phyloP scores from a whole-genome alignment of 768 basidiomycete genomes.

The Auriculariales sp. region DNA sequence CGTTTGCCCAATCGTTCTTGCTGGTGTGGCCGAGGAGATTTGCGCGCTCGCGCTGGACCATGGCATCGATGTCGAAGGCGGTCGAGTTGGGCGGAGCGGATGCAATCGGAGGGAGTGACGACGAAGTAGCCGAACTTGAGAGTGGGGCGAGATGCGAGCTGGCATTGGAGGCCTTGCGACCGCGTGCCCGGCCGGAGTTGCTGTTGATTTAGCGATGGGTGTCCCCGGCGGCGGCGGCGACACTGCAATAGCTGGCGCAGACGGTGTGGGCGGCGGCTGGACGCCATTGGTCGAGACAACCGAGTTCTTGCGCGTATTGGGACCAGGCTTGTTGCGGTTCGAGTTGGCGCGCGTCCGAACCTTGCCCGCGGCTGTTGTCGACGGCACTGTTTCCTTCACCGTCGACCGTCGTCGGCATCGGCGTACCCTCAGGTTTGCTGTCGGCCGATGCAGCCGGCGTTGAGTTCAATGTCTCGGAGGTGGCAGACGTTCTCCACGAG shows the following conservation, averaged over 20 bases:
- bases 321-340: neutral
- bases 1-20: slow-evolving; percentile 62
- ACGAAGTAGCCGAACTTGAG: neutral
- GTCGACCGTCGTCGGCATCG: no score
- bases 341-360: neutral
- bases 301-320: neutral
- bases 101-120: neutral
- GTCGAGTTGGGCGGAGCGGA: neutral
- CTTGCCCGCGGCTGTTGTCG: no score
- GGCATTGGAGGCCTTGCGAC: neutral
- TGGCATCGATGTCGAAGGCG: slow-evolving; percentile 36
- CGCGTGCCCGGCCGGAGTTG: neutral
- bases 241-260: neutral
- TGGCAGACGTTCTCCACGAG: neutral
- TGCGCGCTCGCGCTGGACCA: slow-evolving; percentile 63
- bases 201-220: neutral
- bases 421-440: no score
- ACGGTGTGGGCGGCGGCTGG: slow-evolving; percentile 1
- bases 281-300: neutral
- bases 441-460: neutral
- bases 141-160: neutral
- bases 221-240: neutral
- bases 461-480: neutral
- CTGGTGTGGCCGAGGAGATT: slow-evolving; percentile 40
- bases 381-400: no score